Evolutionary conservation across 345 rosid species (phyloP), one percentile per base, ranked within the genome.

Genomic region (Mangifera indica): DNA sequence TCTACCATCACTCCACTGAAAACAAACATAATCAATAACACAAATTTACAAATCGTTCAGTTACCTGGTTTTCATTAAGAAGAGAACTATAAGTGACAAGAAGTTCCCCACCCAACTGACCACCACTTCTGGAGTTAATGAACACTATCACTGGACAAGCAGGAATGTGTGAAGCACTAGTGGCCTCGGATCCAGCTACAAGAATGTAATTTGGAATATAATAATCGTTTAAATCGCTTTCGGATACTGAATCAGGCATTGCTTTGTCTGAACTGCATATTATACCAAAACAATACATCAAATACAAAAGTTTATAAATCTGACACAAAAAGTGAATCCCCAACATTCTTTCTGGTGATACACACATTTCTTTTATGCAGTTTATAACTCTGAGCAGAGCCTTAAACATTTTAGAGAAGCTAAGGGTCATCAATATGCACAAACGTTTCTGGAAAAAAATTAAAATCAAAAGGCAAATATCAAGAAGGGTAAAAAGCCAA

Each of bases 71-170:
- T 64, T 77, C 21, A 44, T 83, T 86, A 57, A 89, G 95, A 72
- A 89, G 72, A 24, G 83, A 60, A 32, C 84, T 84, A 42, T 82
- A 89, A 5, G 88, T 83, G 21, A 59, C n/a, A 51, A 89, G 88
- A 75, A 89, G 90, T 53, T 83, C 77, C 9, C 82, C 82, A 8
- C 92, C 92, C n/a, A 87, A 80, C 81, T 89, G 92, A n/a, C 95
- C 90, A 0, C 92, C 95, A 37, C 95, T 89, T 78, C 72, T 89
- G 29, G 92, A 76, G 79, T 89, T 89, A 66, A 89, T 86, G 63
- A 89, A 89, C 58, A 78, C 90, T 15, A 89, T 66, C 70, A 87
- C 89, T 6, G 95, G 95, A 76, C 90, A 86, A 21, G 78, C 34
- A 40, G 91, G 87, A 24, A 45, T 2, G 10, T 64, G 53, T 7